A percentile compares a stretch with the other conserved stretches of the same genome.
These are phyloP conservation scores for Aspergillus nanangensis DNA, from an alignment of 495 filamentous ascomycete genomes.

Conservation along the genomic window DNA sequence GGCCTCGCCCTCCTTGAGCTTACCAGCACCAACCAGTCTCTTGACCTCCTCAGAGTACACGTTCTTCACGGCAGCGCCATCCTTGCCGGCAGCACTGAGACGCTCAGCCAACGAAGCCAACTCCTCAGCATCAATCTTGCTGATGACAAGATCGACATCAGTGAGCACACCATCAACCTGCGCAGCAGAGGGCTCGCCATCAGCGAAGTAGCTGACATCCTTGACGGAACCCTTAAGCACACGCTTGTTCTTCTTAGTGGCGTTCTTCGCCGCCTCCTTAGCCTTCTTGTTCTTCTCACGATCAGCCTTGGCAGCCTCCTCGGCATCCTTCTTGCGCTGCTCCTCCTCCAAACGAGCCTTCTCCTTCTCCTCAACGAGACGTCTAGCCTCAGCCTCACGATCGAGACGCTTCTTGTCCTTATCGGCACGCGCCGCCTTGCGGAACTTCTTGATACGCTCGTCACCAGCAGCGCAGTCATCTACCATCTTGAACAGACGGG, in stretches of 20 bases:
- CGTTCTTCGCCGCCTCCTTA: conserved; percentile 95
- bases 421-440: conserved; percentile 79
- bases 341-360: conserved; percentile 75
- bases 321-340: conserved; percentile 71
- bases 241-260: conserved; percentile 99
- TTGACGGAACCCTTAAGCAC: conserved; percentile 87
- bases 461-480: conserved; percentile 79
- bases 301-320: conserved; percentile 77
- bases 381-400: conserved; percentile 86
- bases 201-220: conserved; percentile 84
- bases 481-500: conserved; percentile 80
- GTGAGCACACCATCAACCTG: conserved; percentile 77
- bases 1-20: conserved; percentile 74
- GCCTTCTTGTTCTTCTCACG: conserved; percentile 88
- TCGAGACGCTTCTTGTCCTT: conserved; percentile 93
- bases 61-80: conserved; percentile 57
- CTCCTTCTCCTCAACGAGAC: conserved; percentile 72
- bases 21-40: conserved; percentile 69
- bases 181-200: conserved; percentile 61
- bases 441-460: conserved; percentile 96
- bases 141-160: conserved; percentile 84
- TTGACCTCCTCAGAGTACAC: conserved; percentile 67
- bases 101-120: conserved; percentile 72
- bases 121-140: conserved; percentile 86
- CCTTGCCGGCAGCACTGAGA: conserved; percentile 56